Percentiles rank a stretch among this genome's conserved stretches.
phyloP scores from a whole-genome alignment of 2,329 filamentous ascomycete genomes.

The Colletotrichum euphorbiae region DNA sequence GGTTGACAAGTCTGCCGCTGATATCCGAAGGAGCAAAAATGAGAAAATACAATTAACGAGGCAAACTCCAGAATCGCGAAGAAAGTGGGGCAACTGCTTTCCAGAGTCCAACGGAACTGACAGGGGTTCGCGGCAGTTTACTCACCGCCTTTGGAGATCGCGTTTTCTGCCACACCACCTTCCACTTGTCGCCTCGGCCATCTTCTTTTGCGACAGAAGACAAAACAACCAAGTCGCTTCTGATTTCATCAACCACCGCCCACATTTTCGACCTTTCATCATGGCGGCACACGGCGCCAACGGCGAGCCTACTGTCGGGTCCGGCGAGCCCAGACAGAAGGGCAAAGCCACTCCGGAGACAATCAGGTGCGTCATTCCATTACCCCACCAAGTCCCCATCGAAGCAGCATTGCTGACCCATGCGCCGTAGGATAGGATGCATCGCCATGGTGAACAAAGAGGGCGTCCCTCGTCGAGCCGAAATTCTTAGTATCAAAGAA shows the following conservation, averaged over 20 bases:
- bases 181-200: conserved; percentile 1
- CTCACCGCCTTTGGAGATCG: conserved; percentile 28
- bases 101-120: no score
- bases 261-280: conserved; percentile 50
- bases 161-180: conserved; percentile 39
- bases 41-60: conserved; percentile 33
- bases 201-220: conserved; percentile 11
- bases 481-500: conserved; percentile 94
- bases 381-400: neutral
- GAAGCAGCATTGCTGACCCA: conserved; percentile 2
- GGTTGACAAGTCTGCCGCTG: neutral
- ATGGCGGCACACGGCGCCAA: conserved; percentile 65
- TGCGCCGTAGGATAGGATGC: conserved; percentile 59
- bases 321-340: conserved; percentile 72
- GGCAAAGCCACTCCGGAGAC: conserved; percentile 88
- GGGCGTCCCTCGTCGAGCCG: conserved; percentile 88
- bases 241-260: conserved; percentile 28
- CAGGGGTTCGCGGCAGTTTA: conserved; percentile 29
- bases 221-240: neutral
- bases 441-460: conserved; percentile 76
- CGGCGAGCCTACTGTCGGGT: conserved; percentile 67
- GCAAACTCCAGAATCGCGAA: neutral
- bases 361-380: conserved; percentile 69
- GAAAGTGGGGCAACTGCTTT: neutral
- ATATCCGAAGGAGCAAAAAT: conserved; percentile 12